phyloP scores from a whole-genome alignment of 2,329 filamentous ascomycete species.

The Trichophyton schoenleinii region DNA sequence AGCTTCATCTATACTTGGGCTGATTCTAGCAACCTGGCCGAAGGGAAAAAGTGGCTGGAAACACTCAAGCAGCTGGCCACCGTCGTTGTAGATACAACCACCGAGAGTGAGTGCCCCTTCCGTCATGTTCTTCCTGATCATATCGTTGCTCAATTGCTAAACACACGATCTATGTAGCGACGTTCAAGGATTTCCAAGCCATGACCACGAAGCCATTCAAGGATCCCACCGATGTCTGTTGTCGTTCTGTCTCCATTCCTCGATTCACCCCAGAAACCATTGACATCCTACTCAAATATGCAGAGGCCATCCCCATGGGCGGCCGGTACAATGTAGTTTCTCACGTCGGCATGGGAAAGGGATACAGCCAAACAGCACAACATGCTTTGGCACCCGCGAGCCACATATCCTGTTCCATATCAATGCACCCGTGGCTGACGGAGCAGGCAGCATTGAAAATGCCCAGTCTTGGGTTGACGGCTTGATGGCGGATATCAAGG shows the following conservation, averaged over 20 bases:
- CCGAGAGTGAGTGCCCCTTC: not conserved
- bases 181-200: not conserved
- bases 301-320: not conserved
- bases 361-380: not conserved
- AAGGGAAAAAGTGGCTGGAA: not conserved
- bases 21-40: not conserved
- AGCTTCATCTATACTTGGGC: not conserved
- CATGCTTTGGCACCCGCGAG: not conserved
- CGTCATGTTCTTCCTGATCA: not conserved
- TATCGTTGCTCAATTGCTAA: not conserved
- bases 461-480: not conserved
- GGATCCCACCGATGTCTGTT: not conserved
- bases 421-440: not conserved
- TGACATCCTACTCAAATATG: not conserved
- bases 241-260: not conserved
- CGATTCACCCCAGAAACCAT: not conserved
- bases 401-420: not conserved
- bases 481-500: not conserved
- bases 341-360: not conserved
- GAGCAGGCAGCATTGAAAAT: not conserved
- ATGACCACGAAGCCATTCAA: not conserved
- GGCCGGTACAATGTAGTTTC: not conserved
- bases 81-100: not conserved
- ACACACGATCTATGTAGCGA: not conserved
- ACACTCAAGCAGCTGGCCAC: not conserved